These are phyloP conservation scores for Aspergillus indologenus DNA, from an alignment of 495 filamentous ascomycete species.

Conservation along the genomic window DNA sequence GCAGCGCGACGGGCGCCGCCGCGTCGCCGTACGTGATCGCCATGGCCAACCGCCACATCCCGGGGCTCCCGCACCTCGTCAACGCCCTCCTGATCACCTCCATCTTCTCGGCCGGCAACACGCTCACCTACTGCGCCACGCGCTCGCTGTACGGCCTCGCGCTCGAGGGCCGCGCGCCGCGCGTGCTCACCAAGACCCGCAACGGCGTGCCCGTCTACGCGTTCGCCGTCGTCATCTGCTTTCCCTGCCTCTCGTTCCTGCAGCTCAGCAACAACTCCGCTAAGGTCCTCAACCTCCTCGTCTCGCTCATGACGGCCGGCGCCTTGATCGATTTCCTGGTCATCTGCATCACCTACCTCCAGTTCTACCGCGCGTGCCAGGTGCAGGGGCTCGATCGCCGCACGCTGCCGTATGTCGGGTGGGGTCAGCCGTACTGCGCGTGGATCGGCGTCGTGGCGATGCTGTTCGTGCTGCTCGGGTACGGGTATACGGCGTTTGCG, in stretches of 20 bases:
- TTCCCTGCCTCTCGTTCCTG: conserved; percentile 26
- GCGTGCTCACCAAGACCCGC: conserved; percentile 34
- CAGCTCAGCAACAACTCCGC: conserved; percentile 10
- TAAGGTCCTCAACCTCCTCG: conserved; percentile 43
- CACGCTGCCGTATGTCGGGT: conserved; percentile 52
- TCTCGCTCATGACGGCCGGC: conserved; percentile 50
- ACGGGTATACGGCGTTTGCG: conserved; percentile 52
- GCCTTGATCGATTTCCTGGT: conserved; percentile 57
- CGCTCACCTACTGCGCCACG: conserved; percentile 68
- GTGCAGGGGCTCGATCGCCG: conserved; percentile 54
- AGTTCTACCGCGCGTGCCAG: conserved; percentile 53
- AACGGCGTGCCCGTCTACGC: conserved; percentile 38
- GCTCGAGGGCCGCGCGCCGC: conserved; percentile 35
- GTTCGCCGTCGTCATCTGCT: conserved; percentile 21
- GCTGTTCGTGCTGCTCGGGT: conserved; percentile 41
- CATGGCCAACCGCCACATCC: conserved; percentile 56
- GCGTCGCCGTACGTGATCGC: conserved; percentile 54
- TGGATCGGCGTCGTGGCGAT: conserved; percentile 47
- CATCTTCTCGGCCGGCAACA: conserved; percentile 64
- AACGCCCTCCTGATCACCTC: conserved; percentile 67
- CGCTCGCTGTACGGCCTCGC: conserved; percentile 52
- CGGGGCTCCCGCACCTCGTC: conserved; percentile 60
- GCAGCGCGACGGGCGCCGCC: conserved; percentile 35
- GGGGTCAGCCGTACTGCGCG: conserved; percentile 55
- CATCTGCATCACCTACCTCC: conserved; percentile 51